Base-by-base conservation (phyloP, 2,329 filamentous ascomycete genomes). In the Xylaria hypoxylon region DNA sequence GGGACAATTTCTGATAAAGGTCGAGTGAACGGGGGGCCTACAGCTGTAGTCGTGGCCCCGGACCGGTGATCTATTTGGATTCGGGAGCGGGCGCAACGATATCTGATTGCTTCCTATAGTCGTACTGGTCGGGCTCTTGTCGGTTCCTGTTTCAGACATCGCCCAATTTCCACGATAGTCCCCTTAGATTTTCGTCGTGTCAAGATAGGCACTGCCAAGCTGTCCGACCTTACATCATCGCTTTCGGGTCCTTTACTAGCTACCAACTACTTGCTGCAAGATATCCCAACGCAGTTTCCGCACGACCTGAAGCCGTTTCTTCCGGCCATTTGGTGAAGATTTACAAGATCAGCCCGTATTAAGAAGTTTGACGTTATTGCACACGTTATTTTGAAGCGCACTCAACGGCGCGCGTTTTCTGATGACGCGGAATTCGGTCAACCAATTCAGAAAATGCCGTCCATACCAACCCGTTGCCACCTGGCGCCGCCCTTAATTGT, bases 391-490 rank as follows among this genome's bases (percentile, higher is more conserved):
- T 11, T 44, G 45, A 66, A 66, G 52, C 59, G 38, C 35, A 33
- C 55, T 44, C 51, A 40, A 45, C 50, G 19, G n/a, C 24, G 50
- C 45, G 55, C 55, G 48, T 33, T 38, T 58, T 22, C 40, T 28
- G 17, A 50, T 40, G 24, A 47, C 22, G 33, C 44, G 35, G 47
- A 38, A 42, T 35, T 65, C 62, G 51, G 52, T 68, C 57, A 59
- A 58, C 51, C 22, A 38, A n/a, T 53, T 47, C 33, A 59, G 13
- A 45, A 35, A 24, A 38, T 15, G 44, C 33, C 10, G n/a, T 28
- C 55, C 59, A 57, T 60, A 51, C 45, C 13, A 48, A 38, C 33
- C 51, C 50, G 11, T 64, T 53, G 59, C 67, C 67, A 63, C 67
- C 26, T 47, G 19, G 59, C 40, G 66, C 63, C 44, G 66, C 63